These are phyloP conservation scores for Teunomyces stri DNA, from an alignment of 805 yeast species.

Conservation along the genomic window DNA sequence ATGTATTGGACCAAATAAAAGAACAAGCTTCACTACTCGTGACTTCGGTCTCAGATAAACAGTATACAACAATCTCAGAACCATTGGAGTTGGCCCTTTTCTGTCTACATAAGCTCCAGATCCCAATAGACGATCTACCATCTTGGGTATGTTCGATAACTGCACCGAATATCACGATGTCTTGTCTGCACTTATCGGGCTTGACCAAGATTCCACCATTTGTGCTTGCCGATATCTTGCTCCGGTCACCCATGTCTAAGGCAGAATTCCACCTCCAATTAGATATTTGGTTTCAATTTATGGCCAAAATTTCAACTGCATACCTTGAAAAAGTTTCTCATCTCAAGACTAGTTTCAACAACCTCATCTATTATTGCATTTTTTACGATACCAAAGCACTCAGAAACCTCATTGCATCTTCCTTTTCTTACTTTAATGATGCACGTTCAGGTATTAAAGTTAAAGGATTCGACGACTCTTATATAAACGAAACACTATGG, in stretches of 20 bases:
- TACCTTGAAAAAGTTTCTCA: constrained; percentile 19
- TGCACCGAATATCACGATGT: constrained; percentile 27
- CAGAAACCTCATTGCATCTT: constrained; percentile 14
- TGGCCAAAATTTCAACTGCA: constrained; percentile 19
- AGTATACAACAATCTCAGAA: constrained; percentile 3
- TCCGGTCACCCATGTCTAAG: constrained; percentile 33
- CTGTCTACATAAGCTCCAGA: not conserved
- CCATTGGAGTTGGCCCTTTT: not conserved
- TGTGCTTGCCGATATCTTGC: constrained; percentile 35
- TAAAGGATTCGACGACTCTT: constrained; percentile 13
- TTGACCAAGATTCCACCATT: constrained; percentile 35
- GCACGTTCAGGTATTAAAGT: constrained; percentile 20
- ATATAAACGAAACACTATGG: constrained; percentile 27
- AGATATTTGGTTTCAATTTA: constrained; percentile 35
- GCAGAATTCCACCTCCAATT: constrained; percentile 33
- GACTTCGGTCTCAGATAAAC: not conserved
- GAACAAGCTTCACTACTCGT: not conserved
- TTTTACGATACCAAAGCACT: constrained; percentile 22
- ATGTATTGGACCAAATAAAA: not conserved
- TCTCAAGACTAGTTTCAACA: constrained; percentile 20
- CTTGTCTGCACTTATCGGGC: constrained; percentile 32
- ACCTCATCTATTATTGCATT: constrained; percentile 26
- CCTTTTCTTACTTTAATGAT: constrained; percentile 18
- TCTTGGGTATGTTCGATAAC: constrained; percentile 33
- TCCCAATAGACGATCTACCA: constrained; percentile 4